phyloP scores from a whole-genome alignment of 768 basidiomycete genomes.

The Pisolithus orientalis region DNA sequence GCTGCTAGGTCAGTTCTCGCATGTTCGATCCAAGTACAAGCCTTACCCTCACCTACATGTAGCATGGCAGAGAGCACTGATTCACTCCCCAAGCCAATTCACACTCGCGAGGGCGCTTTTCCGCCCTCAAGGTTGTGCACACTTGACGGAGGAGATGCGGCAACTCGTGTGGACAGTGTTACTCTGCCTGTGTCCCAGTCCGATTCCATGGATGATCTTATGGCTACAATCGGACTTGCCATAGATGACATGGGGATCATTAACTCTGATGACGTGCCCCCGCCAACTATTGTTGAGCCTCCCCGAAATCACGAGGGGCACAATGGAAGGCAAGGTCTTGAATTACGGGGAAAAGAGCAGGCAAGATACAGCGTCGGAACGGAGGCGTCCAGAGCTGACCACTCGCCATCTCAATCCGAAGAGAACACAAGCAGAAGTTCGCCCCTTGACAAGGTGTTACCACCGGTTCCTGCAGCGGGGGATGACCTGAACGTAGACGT shows the following conservation, averaged over 20 bases:
- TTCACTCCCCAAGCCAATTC: conserved; percentile 17
- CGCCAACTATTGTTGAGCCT: conserved; percentile 36
- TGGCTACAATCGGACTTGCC: conserved; percentile 31
- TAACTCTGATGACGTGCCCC: conserved; percentile 26
- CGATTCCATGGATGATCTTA: conserved; percentile 33
- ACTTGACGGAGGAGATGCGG: conserved; percentile 12
- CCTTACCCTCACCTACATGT: not conserved
- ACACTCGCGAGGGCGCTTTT: conserved; percentile 62
- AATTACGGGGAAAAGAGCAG: conserved; percentile 25
- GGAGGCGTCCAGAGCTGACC: conserved; percentile 9
- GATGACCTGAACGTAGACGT: conserved; percentile 17
- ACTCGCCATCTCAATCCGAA: conserved; percentile 13
- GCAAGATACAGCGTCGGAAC: not conserved
- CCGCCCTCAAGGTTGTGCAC: conserved; percentile 37
- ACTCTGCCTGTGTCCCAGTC: conserved; percentile 16
- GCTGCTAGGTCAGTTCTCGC: conserved; percentile 14
- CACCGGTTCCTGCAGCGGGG: conserved; percentile 25
- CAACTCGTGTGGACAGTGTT: conserved; percentile 14
- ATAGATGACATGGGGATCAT: conserved; percentile 35
- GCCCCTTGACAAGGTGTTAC: conserved; percentile 14
- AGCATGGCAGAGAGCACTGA: conserved; percentile 21
- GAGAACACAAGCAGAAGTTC: conserved; percentile 11
- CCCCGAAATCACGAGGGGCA: conserved; percentile 29
- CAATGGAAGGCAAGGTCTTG: conserved; percentile 19
- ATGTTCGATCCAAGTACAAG: not conserved